phyloP scores from a whole-genome alignment of 345 rosid species.

The Citrus cavaleriei region DNA sequence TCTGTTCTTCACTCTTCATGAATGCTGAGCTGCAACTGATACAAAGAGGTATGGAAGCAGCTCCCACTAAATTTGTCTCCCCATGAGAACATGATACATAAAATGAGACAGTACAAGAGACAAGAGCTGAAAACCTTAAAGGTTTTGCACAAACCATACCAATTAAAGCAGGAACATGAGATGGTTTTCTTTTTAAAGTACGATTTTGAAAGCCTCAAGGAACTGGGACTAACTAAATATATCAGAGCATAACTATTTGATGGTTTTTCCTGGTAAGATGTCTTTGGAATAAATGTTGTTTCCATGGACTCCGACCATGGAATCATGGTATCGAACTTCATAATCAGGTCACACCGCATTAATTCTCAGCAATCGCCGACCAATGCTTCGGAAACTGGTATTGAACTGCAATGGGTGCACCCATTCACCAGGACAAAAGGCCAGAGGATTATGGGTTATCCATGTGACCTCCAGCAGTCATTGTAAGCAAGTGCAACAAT shows the following conservation, averaged over 20 bases:
- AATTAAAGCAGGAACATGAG: slow-evolving; percentile 3
- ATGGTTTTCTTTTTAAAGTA: slow-evolving; percentile 14
- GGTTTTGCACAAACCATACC: slow-evolving; percentile 8
- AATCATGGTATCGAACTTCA: slow-evolving; percentile 55
- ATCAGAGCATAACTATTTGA: slow-evolving; percentile 28
- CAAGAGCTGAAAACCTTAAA: slow-evolving; percentile 36
- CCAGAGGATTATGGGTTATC: slow-evolving; percentile 35
- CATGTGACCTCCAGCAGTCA: slow-evolving; percentile 42
- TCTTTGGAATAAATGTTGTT: slow-evolving; percentile 34
- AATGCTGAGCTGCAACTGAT: slow-evolving; percentile 10
- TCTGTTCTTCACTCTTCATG: slow-evolving; percentile 22
- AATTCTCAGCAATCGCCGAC: slow-evolving; percentile 19
- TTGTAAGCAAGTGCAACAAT: slow-evolving; percentile 20
- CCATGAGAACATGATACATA: slow-evolving; percentile 15
- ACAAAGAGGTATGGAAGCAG: slow-evolving; percentile 12
- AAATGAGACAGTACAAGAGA: slow-evolving; percentile 17
- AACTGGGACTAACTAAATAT: slow-evolving; percentile 24
- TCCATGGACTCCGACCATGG: slow-evolving; percentile 51
- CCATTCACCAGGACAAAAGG: slow-evolving; percentile 42
- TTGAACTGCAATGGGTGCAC: slow-evolving; percentile 34
- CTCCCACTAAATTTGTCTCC: slow-evolving; percentile 38
- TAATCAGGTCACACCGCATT: slow-evolving; percentile 27
- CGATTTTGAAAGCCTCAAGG: slow-evolving; percentile 22
- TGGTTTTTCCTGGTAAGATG: slow-evolving; percentile 27
- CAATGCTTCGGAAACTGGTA: slow-evolving; percentile 28